phyloP scores from a whole-genome alignment of 1,284 basidiomycete genomes.

The Pseudozyma sp. region DNA sequence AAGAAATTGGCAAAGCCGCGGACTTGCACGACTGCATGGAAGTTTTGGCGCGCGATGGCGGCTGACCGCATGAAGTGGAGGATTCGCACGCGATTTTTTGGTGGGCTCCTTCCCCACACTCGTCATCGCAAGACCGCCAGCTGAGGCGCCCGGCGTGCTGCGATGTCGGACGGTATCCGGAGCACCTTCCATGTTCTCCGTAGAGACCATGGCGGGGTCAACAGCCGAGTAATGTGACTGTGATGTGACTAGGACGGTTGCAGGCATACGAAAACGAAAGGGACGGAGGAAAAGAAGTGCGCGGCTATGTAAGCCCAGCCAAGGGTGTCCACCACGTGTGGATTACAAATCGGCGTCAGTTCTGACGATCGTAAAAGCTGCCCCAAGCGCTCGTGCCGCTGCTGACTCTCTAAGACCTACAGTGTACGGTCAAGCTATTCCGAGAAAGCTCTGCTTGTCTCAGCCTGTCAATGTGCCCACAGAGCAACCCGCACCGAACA shows the following conservation, averaged over 20 bases:
- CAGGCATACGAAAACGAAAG: too few relatives aligned
- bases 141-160: too few relatives aligned
- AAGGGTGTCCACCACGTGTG: slow-evolving; percentile 8
- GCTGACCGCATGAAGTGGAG: slow-evolving; percentile 22
- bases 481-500: not conserved
- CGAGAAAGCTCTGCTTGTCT: too few relatives aligned
- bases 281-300: too few relatives aligned
- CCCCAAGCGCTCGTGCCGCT: slow-evolving; percentile 3
- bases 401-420: not conserved
- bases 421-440: too few relatives aligned
- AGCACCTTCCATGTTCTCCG: too few relatives aligned
- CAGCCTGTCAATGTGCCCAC: slow-evolving; percentile 5
- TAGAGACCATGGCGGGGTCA: too few relatives aligned
- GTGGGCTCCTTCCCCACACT: slow-evolving; percentile 9
- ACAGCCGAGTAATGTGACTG: too few relatives aligned
- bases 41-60: slow-evolving; percentile 36
- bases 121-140: not conserved
- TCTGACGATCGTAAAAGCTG: slow-evolving; percentile 26
- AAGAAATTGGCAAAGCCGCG: not conserved
- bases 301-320: slow-evolving; percentile 6
- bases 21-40: too few relatives aligned
- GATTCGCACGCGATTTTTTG: not conserved
- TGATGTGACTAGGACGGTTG: too few relatives aligned
- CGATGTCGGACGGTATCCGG: not conserved
- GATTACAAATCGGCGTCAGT: slow-evolving; percentile 35